Percentiles rank a stretch among this genome's conserved stretches.
Evolutionary conservation across 495 filamentous ascomycete species (phyloP).

Genomic region (Hypoxylon lenormandii): DNA sequence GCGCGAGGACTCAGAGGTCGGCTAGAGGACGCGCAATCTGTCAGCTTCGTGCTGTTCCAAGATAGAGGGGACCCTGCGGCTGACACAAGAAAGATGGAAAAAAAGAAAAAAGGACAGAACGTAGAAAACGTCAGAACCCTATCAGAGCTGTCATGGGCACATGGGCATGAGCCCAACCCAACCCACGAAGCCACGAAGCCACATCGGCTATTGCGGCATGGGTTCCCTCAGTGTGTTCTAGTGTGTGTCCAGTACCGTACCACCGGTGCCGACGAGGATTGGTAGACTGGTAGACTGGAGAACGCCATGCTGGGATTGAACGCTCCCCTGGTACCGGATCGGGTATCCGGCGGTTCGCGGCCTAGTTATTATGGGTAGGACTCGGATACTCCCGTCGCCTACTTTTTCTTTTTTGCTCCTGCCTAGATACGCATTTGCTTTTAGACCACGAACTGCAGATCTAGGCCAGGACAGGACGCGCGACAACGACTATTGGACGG

Average conservation of each 20-base stretch:
- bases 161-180: conserved; percentile 13
- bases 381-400: conserved; percentile 39
- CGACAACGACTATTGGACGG: conserved; percentile 22
- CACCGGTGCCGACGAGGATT: conserved; percentile 42
- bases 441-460: conserved; percentile 13
- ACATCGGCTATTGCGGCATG: conserved; percentile 38
- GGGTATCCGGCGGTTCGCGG: conserved; percentile 28
- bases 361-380: conserved; percentile 14
- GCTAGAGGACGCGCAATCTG: conserved; percentile 22
- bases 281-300: conserved; percentile 33
- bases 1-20: background rate
- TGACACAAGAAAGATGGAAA: background rate
- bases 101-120: background rate
- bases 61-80: background rate
- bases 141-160: conserved; percentile 13
- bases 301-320: conserved; percentile 23
- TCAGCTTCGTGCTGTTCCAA: conserved; percentile 2
- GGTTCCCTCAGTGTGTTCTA: background rate
- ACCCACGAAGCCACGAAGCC: conserved; percentile 1
- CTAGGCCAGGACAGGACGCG: background rate
- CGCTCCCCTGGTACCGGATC: conserved; percentile 30
- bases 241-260: conserved; percentile 33
- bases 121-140: background rate
- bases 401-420: too few species aligned
- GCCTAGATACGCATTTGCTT: conserved; percentile 12